Percentiles rank a stretch among this genome's conserved stretches.
These are phyloP conservation scores for Monosporascus sp. DNA, from an alignment of 2,329 filamentous ascomycete genomes.

Conservation along the genomic window DNA sequence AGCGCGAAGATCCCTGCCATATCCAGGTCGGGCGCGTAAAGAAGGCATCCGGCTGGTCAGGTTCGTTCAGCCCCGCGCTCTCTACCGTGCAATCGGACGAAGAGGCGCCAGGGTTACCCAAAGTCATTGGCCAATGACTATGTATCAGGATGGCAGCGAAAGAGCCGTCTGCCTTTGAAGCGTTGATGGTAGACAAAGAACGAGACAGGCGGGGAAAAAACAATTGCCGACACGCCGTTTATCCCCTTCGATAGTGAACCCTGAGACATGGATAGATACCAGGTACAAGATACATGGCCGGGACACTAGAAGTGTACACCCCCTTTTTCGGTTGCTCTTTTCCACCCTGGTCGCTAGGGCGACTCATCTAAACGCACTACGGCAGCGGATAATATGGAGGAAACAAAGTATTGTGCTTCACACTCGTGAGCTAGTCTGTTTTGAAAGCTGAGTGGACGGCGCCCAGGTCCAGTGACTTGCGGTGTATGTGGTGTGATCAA, in stretches of 20 bases:
- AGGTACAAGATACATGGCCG: background rate
- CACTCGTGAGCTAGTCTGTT: slow-evolving; percentile 26
- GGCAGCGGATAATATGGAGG: background rate
- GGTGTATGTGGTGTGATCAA: slow-evolving; percentile 39
- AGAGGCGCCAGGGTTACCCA: slow-evolving; percentile 27
- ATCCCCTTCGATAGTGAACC: background rate
- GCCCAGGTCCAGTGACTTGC: slow-evolving; percentile 40
- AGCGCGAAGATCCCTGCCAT: slow-evolving; percentile 33
- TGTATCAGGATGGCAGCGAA: slow-evolving; percentile 9
- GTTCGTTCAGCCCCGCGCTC: slow-evolving; percentile 33
- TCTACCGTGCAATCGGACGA: slow-evolving; percentile 43
- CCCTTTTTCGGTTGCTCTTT: no score
- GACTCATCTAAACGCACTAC: no score
- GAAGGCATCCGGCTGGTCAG: slow-evolving; percentile 42
- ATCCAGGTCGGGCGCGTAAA: slow-evolving; percentile 46
- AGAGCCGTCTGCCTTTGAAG: slow-evolving; percentile 8
- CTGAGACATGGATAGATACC: background rate
- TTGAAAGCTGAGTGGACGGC: slow-evolving; percentile 33
- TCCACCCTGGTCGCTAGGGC: no score
- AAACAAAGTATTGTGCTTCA: slow-evolving; percentile 12
- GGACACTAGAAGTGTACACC: background rate
- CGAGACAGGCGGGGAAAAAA: no score
- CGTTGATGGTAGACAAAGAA: background rate
- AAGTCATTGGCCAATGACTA: slow-evolving; percentile 35
- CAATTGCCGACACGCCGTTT: background rate